Conservation (phyloP, 495 filamentous ascomycete species). For the Lentithecium fluviatile region DNA sequence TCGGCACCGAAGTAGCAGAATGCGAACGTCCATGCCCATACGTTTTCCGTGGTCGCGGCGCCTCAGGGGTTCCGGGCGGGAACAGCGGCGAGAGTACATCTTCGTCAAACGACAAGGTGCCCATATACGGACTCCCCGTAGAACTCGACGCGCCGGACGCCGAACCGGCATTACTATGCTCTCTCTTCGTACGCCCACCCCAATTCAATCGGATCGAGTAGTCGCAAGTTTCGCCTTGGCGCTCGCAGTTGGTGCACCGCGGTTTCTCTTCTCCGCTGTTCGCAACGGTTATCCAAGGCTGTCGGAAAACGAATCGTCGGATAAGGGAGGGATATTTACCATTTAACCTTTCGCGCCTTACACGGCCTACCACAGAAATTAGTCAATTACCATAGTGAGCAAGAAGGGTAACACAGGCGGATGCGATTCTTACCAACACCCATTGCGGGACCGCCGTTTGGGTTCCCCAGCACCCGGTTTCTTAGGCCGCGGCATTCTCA, state of each 20-base stretch:
- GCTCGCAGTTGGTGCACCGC: slow-evolving; percentile 71
- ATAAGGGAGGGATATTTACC: slow-evolving; percentile 47
- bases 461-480: slow-evolving; percentile 45
- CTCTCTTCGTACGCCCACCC: slow-evolving; percentile 66
- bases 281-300: slow-evolving; percentile 33
- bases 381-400: not conserved
- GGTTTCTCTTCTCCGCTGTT: slow-evolving; percentile 73
- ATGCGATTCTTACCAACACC: slow-evolving; percentile 83
- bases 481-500: slow-evolving; percentile 45
- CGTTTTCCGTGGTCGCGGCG: slow-evolving; percentile 7
- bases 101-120: slow-evolving; percentile 27
- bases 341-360: slow-evolving; percentile 85
- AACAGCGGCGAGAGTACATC: slow-evolving; percentile 18
- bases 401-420: not conserved
- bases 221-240: slow-evolving; percentile 75
- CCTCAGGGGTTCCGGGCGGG: slow-evolving; percentile 17
- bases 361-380: slow-evolving; percentile 47
- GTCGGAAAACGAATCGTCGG: not conserved
- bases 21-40: slow-evolving; percentile 27
- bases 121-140: slow-evolving; percentile 27
- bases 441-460: slow-evolving; percentile 70
- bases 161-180: slow-evolving; percentile 32
- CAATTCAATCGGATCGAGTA: slow-evolving; percentile 85
- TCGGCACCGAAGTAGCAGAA: slow-evolving; percentile 21
- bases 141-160: slow-evolving; percentile 25